Evolutionary conservation across 2,329 filamentous ascomycete genomes (phyloP), one percentile per base, ranked within the genome.

Genomic region (Cladophialophora yegresii): DNA sequence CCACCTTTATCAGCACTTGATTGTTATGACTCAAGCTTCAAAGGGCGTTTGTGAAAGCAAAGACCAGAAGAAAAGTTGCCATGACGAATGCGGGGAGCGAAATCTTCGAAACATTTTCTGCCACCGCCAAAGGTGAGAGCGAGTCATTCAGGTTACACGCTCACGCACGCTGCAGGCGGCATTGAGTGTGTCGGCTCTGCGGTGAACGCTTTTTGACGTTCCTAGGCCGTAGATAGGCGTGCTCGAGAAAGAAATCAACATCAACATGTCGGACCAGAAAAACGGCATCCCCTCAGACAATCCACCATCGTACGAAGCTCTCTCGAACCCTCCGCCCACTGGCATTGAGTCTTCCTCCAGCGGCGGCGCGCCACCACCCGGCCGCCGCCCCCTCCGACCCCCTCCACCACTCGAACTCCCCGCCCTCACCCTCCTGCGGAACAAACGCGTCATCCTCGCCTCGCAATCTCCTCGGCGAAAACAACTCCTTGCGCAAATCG

Each of bases 401-500:
- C 70, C 70, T 20, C 79, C 77, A 53, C 90, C 90, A 1, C 85
- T 98, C 67, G 84, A 91, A 66, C 83, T 98, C 20, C 93, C 93
- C 16, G 88, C 92, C 62, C 81, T 99, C 64, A 85, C 85, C 72
- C 82, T 88, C 72, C 85, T 99, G 69, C 87, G 89, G 73, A 85
- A 85, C 61, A 91, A 90, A 76, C 85, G 93, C 69, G 87, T 96
- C 5, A 90, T 99, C 70, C 88, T 99, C 30, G 95, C 95, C 58
- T 97, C 93, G 2, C 87, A 90, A 22, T 97, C 93, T 1, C 95
- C 95, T 0, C 85, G 95, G 51, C 85, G 95, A 60, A 90, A 88
- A 76, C 88, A 91, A 68, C 86, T 99, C 9, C 85, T 99, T 49
- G 85, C 76, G 58, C 76, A 93, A 84, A 84, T 97, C 65, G 92